Evolutionary conservation across 441 rosid species (phyloP).

Genomic region (Bruguiera hainesii): DNA sequence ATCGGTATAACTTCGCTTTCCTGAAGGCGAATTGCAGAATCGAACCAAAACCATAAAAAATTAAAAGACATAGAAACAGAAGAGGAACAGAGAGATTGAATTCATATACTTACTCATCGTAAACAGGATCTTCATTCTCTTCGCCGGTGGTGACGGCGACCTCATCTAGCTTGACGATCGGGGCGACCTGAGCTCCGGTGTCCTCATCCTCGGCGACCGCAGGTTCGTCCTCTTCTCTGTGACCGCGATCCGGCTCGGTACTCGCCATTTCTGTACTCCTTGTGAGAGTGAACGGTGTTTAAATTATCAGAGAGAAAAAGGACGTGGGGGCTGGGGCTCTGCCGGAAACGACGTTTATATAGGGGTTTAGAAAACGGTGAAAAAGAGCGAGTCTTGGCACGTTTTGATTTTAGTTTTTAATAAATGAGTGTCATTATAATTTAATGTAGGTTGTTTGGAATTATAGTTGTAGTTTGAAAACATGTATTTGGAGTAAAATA

Average conservation of each 20-base stretch:
- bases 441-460: too few relatives aligned
- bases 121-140: conserved; percentile 77
- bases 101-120: conserved; percentile 56
- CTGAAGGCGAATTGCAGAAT: conserved; percentile 28
- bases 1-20: conserved; percentile 78
- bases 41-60: background rate
- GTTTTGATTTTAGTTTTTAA: too few relatives aligned
- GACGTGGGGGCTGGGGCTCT: background rate
- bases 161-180: conserved; percentile 82
- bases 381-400: too few relatives aligned
- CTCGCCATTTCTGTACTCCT: conserved; percentile 46
- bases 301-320: too few relatives aligned
- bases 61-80: conserved; percentile 1
- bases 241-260: conserved; percentile 61
- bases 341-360: background rate
- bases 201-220: conserved; percentile 87
- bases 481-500: too few relatives aligned
- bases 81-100: background rate
- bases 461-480: too few relatives aligned
- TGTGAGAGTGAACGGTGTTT: too few relatives aligned
- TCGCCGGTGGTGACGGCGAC: conserved; percentile 86
- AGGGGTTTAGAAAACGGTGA: background rate
- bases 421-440: too few relatives aligned
- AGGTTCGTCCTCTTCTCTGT: conserved; percentile 63
- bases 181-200: conserved; percentile 92